phyloP scores from a whole-genome alignment of 345 rosid genomes.

The Capsella bursapastoris region DNA sequence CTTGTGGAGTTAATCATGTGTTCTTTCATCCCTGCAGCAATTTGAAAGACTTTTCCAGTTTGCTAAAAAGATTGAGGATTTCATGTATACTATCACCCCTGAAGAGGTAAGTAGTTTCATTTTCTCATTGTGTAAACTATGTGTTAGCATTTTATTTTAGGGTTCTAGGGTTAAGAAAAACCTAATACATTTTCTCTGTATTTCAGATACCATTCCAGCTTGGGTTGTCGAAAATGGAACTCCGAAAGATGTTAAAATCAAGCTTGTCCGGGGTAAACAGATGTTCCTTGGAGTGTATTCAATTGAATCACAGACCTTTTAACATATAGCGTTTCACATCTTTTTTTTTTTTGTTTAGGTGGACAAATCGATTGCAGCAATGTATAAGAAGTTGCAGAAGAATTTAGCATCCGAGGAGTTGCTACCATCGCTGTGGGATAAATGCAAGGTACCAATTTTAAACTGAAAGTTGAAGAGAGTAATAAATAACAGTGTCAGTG shows the following conservation, averaged over 20 bases:
- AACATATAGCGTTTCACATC: not conserved
- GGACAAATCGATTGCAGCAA: slow-evolving; percentile 82
- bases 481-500: not conserved
- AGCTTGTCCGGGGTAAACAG: slow-evolving; percentile 84
- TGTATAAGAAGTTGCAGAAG: slow-evolving; percentile 98
- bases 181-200: slow-evolving; percentile 19
- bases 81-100: slow-evolving; percentile 90
- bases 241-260: slow-evolving; percentile 81
- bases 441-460: slow-evolving; percentile 78
- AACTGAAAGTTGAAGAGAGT: not conserved
- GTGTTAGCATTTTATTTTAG: not conserved
- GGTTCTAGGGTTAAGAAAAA: not conserved
- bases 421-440: slow-evolving; percentile 95
- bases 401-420: slow-evolving; percentile 89
- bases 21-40: slow-evolving; percentile 63
- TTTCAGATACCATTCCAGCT: slow-evolving; percentile 91
- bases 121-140: slow-evolving; percentile 1
- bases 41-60: slow-evolving; percentile 94
- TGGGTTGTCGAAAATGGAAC: slow-evolving; percentile 87
- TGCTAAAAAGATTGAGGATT: slow-evolving; percentile 87
- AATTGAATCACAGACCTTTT: not conserved
- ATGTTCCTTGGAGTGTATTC: not conserved
- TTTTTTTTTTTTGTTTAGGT: slow-evolving; percentile 49
- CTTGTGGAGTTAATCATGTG: slow-evolving; percentile 10
- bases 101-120: slow-evolving; percentile 73